phyloP scores from a whole-genome alignment of 2,329 filamentous ascomycete species.

The Penicillium sp. region DNA sequence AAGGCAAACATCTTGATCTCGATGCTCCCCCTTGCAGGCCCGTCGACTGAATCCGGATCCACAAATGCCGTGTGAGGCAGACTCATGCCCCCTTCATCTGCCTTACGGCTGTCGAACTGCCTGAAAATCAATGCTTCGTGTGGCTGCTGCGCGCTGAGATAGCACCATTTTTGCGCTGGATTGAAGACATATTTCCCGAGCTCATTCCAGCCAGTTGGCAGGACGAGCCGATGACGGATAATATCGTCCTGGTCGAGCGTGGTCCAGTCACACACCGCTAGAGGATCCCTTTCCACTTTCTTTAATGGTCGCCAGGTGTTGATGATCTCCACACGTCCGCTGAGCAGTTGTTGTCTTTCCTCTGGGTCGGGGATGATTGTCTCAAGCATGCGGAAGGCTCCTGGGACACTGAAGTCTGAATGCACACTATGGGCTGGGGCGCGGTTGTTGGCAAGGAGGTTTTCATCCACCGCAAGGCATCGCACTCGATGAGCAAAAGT shows the following conservation, averaged over 20 bases:
- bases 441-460: conserved; percentile 14
- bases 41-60: conserved; percentile 42
- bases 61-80: conserved; percentile 55
- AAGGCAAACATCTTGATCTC: conserved; percentile 48
- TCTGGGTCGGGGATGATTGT: conserved; percentile 4
- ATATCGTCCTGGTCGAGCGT: conserved; percentile 10
- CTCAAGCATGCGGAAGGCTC: conserved; percentile 1
- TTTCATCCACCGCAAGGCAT: conserved; percentile 37
- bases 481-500: conserved; percentile 18
- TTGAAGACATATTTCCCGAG: conserved; percentile 15
- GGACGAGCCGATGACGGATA: conserved; percentile 9
- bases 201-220: conserved; percentile 17
- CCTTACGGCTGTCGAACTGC: conserved; percentile 20
- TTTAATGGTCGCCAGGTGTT: conserved; percentile 28
- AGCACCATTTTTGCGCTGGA: conserved; percentile 17
- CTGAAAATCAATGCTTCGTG: conserved; percentile 23
- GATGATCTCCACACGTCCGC: conserved; percentile 15
- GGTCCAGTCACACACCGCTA: conserved; percentile 24
- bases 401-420: conserved; percentile 19
- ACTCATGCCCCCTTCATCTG: conserved; percentile 9
- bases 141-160: conserved; percentile 15
- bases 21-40: conserved; percentile 53
- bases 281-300: conserved; percentile 20
- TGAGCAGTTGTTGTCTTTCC: conserved; percentile 11
- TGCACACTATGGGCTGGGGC: conserved; percentile 22